A percentile compares a stretch with the other conserved stretches of the same genome.
phyloP scores from a whole-genome alignment of 2,329 filamentous ascomycete species.

The Aspergillus sp. region DNA sequence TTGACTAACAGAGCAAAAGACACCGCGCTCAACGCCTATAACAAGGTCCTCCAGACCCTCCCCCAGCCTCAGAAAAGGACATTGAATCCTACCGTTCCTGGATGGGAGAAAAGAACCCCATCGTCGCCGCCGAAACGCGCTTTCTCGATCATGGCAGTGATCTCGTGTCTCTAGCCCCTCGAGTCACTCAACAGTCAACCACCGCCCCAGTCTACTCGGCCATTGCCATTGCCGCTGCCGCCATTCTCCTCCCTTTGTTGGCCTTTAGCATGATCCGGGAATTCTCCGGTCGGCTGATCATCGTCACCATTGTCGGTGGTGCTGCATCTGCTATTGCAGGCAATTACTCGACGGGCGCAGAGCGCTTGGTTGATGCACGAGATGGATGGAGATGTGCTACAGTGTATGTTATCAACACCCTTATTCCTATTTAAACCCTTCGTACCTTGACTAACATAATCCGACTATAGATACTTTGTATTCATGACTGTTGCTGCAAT shows the following conservation, averaged over 20 bases:
- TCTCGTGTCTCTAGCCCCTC: conserved; percentile 30
- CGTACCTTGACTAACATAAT: no score
- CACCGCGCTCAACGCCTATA: conserved; percentile 42
- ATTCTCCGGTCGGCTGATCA: conserved; percentile 54
- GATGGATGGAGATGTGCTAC: conserved; percentile 37
- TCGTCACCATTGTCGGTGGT: conserved; percentile 51
- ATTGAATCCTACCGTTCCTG: conserved; percentile 50
- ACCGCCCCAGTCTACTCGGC: conserved; percentile 29
- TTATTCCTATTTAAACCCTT: neutral
- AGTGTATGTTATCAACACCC: conserved; percentile 22
- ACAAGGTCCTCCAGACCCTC: conserved; percentile 42
- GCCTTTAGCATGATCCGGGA: conserved; percentile 55
- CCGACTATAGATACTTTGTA: conserved; percentile 29
- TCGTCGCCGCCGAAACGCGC: conserved; percentile 47
- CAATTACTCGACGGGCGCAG: conserved; percentile 29
- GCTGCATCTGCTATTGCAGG: conserved; percentile 39
- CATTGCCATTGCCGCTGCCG: conserved; percentile 45
- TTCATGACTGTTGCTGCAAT: conserved; percentile 36
- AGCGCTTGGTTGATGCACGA: conserved; percentile 30
- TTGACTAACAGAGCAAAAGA: conserved; percentile 20
- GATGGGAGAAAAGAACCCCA: conserved; percentile 47
- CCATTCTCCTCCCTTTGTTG: conserved; percentile 54
- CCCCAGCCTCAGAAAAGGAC: conserved; percentile 42
- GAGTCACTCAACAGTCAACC: conserved; percentile 9
- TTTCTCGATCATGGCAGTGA: conserved; percentile 51